Percentiles rank a stretch among this genome's conserved stretches.
Conservation (phyloP, 2,329 filamentous ascomycete genomes). For the Fusarium buxicola region DNA sequence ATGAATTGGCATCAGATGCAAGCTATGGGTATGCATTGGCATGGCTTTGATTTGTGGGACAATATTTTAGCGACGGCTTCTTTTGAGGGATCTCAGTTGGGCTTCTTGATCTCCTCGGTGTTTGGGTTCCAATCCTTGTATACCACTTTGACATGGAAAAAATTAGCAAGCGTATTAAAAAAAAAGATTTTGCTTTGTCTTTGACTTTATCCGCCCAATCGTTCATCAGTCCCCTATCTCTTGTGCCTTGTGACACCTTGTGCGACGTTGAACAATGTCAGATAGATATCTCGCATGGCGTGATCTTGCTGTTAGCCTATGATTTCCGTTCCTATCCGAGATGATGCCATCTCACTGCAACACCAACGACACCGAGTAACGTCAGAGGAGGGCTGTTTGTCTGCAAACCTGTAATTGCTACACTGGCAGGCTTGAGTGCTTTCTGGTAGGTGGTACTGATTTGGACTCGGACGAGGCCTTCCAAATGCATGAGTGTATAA, state of each 20-base stretch:
- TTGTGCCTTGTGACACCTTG: neutral
- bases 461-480: too few species aligned
- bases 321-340: conserved; percentile 6
- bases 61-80: neutral
- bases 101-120: conserved; percentile 5
- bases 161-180: conserved; percentile 13
- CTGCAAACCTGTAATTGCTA: too few species aligned
- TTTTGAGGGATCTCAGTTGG: neutral
- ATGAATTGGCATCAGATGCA: too few species aligned
- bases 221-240: neutral
- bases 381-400: too few species aligned
- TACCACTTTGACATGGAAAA: conserved; percentile 8
- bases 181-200: conserved; percentile 7
- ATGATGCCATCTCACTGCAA: neutral
- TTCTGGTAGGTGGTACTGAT: too few species aligned
- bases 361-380: too few species aligned
- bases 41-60: neutral
- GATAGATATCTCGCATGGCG: neutral
- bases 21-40: too few species aligned
- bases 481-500: too few species aligned
- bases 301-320: neutral
- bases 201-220: conserved; percentile 1
- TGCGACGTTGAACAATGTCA: neutral
- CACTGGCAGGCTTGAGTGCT: too few species aligned
- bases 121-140: conserved; percentile 1